These are phyloP conservation scores for Flaveria trinervia DNA, from an alignment of 129 eudicot species.

Conservation along the genomic window DNA sequence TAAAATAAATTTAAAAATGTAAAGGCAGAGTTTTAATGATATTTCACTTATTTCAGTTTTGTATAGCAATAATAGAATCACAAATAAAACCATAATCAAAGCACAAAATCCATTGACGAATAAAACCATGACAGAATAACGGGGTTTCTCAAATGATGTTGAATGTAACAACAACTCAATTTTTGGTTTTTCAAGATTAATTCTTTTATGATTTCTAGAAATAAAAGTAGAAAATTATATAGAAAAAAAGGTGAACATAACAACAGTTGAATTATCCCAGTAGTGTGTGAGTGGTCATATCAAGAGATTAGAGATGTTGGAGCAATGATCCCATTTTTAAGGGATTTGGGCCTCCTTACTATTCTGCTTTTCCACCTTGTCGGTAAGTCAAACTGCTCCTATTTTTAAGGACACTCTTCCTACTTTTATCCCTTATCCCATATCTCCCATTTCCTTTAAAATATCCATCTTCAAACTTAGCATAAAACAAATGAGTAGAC, in stretches of 20 bases:
- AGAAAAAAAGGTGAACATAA: neutral
- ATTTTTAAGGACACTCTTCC: conserved; percentile 47
- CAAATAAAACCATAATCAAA: neutral
- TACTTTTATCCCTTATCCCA: conserved; percentile 26
- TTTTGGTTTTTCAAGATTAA: too few relatives aligned
- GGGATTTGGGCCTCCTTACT: conserved; percentile 40
- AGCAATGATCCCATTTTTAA: conserved; percentile 44
- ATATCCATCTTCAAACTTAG: neutral
- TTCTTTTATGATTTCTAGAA: neutral
- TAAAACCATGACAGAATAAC: too few relatives aligned
- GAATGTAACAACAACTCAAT: too few relatives aligned
- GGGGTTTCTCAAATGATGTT: too few relatives aligned
- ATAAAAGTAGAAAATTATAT: neutral
- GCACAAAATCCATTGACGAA: too few relatives aligned
- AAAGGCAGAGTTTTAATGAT: neutral
- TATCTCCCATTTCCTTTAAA: neutral
- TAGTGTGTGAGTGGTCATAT: conserved; percentile 33
- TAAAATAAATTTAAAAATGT: too few relatives aligned
- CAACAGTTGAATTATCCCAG: conserved; percentile 26
- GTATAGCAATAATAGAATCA: too few relatives aligned
- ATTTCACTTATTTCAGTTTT: neutral
- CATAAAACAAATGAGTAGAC: too few relatives aligned
- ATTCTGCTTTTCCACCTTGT: conserved; percentile 32
- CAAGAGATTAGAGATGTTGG: conserved; percentile 33
- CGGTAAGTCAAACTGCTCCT: conserved; percentile 42